phyloP scores from a whole-genome alignment of 352 stramenopile species.

The Phytopythium chamaehyphon region DNA sequence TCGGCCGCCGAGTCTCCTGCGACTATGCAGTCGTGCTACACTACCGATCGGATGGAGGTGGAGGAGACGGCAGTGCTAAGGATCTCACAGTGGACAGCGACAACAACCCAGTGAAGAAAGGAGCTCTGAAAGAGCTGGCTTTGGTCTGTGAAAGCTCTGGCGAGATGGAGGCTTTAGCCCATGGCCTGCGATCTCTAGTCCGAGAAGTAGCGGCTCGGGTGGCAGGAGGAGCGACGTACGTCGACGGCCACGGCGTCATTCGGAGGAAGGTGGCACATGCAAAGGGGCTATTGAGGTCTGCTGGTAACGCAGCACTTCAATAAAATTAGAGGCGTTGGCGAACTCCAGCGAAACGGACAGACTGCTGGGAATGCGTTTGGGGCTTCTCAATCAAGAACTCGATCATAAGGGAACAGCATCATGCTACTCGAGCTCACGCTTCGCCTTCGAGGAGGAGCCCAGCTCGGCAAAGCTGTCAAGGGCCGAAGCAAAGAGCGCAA shows the following conservation, averaged over 20 bases:
- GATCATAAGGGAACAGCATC: neutral
- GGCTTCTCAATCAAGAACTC: neutral
- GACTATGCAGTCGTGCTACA: too few species aligned
- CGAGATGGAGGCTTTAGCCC: constrained; percentile 53
- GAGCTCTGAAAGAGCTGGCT: constrained; percentile 32
- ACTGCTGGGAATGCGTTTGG: too few species aligned
- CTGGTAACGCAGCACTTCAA: constrained; percentile 11
- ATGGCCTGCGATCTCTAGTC: constrained; percentile 46
- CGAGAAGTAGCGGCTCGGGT: constrained; percentile 34
- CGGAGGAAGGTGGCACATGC: constrained; percentile 58
- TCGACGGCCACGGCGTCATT: constrained; percentile 59
- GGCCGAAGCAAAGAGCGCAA: constrained; percentile 77
- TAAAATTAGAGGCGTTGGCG: neutral
- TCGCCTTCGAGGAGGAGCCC: constrained; percentile 55
- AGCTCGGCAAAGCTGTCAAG: constrained; percentile 78
- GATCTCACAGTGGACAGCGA: neutral
- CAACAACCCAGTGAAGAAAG: neutral
- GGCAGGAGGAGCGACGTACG: constrained; percentile 42
- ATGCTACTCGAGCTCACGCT: constrained; percentile 30
- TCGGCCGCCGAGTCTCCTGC: too few species aligned
- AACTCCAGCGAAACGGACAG: neutral
- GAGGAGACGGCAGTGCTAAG: neutral
- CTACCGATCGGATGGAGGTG: neutral
- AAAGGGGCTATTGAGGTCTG: constrained; percentile 54
- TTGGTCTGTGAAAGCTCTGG: constrained; percentile 58